phyloP scores from a whole-genome alignment of 495 filamentous ascomycete species.

The Penicillium pulvis region DNA sequence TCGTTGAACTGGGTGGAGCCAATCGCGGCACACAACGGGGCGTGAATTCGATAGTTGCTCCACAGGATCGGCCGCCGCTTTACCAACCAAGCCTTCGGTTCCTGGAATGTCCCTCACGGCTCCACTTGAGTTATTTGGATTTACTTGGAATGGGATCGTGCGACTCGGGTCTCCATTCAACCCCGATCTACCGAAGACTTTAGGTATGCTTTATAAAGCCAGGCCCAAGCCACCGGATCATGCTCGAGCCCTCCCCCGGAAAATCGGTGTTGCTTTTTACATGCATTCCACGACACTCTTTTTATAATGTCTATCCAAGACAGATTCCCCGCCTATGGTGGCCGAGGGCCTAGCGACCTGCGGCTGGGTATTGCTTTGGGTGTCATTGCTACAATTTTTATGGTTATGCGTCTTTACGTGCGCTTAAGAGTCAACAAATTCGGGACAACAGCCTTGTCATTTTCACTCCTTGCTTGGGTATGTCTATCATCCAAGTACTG shows the following conservation, averaged over 20 bases:
- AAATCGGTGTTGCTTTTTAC: constrained; percentile 2
- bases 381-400: constrained; percentile 27
- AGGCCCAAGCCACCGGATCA: constrained; percentile 2
- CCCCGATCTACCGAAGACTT: constrained; percentile 1
- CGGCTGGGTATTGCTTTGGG: constrained; percentile 24
- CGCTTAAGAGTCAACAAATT: constrained; percentile 30
- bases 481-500: background rate
- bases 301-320: constrained; percentile 20
- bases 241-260: constrained; percentile 2
- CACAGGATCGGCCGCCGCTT: constrained; percentile 19
- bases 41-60: constrained; percentile 13
- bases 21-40: constrained; percentile 8
- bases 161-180: constrained; percentile 2
- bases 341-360: constrained; percentile 25
- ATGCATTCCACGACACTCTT: constrained; percentile 7
- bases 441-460: constrained; percentile 25
- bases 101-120: background rate
- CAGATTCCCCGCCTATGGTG: constrained; percentile 24
- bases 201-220: constrained; percentile 10
- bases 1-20: constrained; percentile 3
- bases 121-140: constrained; percentile 12
- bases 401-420: constrained; percentile 27
- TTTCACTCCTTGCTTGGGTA: constrained; percentile 29
- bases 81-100: constrained; percentile 3
- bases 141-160: constrained; percentile 8